Evolutionary conservation across 352 stramenopile species (phyloP), one percentile per base, ranked within the genome.

Genomic region (Phytopythium oedochilum): DNA sequence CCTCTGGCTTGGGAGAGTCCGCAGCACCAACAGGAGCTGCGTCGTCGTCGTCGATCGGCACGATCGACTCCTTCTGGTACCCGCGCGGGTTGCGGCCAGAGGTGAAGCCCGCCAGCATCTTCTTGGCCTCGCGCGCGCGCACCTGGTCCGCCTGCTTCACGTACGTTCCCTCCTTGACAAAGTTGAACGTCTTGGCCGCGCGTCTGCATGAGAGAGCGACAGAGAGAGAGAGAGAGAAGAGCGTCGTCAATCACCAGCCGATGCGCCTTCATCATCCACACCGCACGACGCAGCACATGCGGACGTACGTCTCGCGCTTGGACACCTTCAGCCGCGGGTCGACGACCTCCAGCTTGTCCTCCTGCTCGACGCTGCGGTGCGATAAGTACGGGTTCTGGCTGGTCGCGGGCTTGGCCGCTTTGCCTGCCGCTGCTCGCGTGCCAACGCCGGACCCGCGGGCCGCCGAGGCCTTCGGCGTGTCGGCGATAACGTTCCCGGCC

Each of bases 71-170:
- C 44, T 94, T 92, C 53, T 92, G 73, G 52, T 94, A 94, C 40
- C 74, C 84, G 39, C 83, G 78, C 23, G 84, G 84, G 50, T 94
- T 94, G 9, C 84, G 67, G 0, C 84, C 84, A 0, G 84, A 94
- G 17, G 82, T 92, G 56, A 94, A 94, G n/a, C 84, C 84, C 31
- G 82, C 82, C 42, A 94, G 77, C 82, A 94, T 92, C 51, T 90
- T 92, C 64, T 92, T 92, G 5, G 84, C 82, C 31, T 94, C 84
- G 44, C 78, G 74, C 0, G 82, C 82, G n/a, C 84, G 84, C 38
- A 94, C 66, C 32, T 92, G 76, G 51, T 92, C 84, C 23, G 67
- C 84, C 44, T 92, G 84, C 64, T 92, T 94, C 26, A 92, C 68
- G 39, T 89, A 94, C n/a, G 82, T 91, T 18, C 84, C 84, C 60